These are phyloP conservation scores for Dissophora globulifera DNA, from an alignment of 192 early-diverging fungal species.

Conservation along the genomic window DNA sequence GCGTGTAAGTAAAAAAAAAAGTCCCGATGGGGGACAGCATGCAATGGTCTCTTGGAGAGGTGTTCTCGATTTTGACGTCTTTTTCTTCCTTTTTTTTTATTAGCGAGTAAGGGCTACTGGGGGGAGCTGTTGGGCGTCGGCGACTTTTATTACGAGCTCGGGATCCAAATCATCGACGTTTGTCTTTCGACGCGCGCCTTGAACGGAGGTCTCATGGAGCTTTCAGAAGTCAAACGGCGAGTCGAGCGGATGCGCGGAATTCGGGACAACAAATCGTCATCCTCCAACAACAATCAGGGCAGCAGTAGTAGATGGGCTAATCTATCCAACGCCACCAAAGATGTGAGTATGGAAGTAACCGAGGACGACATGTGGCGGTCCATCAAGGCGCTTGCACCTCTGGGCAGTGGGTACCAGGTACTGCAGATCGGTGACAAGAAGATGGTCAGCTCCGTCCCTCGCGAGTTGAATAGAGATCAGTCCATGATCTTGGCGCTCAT, in stretches of 20 bases:
- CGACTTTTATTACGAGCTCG: slow-evolving; percentile 97
- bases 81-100: slow-evolving; percentile 12
- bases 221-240: slow-evolving; percentile 79
- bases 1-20: slow-evolving; percentile 65
- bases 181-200: slow-evolving; percentile 85
- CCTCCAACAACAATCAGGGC: too few relatives aligned
- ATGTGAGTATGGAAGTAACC: slow-evolving; percentile 50
- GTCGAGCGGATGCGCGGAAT: slow-evolving; percentile 76
- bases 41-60: not conserved
- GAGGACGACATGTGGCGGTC: slow-evolving; percentile 88
- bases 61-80: slow-evolving; percentile 15
- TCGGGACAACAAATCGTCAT: slow-evolving; percentile 3
- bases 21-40: not conserved
- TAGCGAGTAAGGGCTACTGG: slow-evolving; percentile 97
- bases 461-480: slow-evolving; percentile 89
- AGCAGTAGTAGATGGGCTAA: slow-evolving; percentile 25
- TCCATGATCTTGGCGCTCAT: slow-evolving; percentile 75
- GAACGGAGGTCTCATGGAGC: slow-evolving; percentile 93
- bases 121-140: slow-evolving; percentile 93
- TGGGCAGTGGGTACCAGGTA: slow-evolving; percentile 91
- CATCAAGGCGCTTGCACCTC: slow-evolving; percentile 87
- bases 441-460: slow-evolving; percentile 90
- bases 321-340: slow-evolving; percentile 9
- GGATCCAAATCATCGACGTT: slow-evolving; percentile 91
- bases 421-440: slow-evolving; percentile 79